Conservation (phyloP, 371 early-diverging fungal genomes). For the Enteropsectra breve region DNA sequence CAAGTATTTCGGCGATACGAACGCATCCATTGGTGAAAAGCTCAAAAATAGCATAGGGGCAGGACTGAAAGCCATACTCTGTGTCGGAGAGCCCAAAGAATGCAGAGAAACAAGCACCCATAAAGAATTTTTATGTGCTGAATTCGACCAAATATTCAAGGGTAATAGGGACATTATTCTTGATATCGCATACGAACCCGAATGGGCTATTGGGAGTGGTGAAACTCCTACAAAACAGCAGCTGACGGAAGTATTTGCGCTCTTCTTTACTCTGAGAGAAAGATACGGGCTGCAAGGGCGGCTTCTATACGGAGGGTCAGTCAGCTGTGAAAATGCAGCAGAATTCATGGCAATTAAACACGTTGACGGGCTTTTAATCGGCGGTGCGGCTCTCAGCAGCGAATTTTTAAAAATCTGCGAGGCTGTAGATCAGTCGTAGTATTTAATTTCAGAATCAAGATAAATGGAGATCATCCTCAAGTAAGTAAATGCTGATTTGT, state of each 20-base stretch:
- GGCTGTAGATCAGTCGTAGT: too few relatives aligned
- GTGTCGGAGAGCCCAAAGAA: slow-evolving; percentile 85
- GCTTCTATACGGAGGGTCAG: slow-evolving; percentile 88
- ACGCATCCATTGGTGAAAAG: slow-evolving; percentile 70
- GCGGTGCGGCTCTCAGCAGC: slow-evolving; percentile 81
- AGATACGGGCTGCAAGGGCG: slow-evolving; percentile 61
- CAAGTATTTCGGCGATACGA: slow-evolving; percentile 73
- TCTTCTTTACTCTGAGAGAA: slow-evolving; percentile 36
- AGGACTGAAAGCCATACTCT: slow-evolving; percentile 82
- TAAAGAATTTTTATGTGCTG: slow-evolving; percentile 72
- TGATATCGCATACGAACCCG: slow-evolving; percentile 98
- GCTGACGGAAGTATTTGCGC: slow-evolving; percentile 50
- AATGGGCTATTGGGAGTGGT: slow-evolving; percentile 98
- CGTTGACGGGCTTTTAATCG: slow-evolving; percentile 96
- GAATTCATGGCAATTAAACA: slow-evolving; percentile 65
- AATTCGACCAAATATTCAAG: slow-evolving; percentile 67
- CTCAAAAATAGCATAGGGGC: slow-evolving; percentile 71
- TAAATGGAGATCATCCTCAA: too few relatives aligned
- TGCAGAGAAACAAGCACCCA: slow-evolving; percentile 79
- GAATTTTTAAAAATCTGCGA: slow-evolving; percentile 52
- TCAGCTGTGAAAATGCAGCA: slow-evolving; percentile 73
- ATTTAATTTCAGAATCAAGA: too few relatives aligned
- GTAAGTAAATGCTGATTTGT: too few relatives aligned
- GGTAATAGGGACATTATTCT: slow-evolving; percentile 63
- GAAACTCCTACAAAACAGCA: slow-evolving; percentile 86